Percentiles rank a stretch among this genome's conserved stretches.
Conservation (phyloP, 805 yeast species). For the Cyberlindnera euphorbiae region DNA sequence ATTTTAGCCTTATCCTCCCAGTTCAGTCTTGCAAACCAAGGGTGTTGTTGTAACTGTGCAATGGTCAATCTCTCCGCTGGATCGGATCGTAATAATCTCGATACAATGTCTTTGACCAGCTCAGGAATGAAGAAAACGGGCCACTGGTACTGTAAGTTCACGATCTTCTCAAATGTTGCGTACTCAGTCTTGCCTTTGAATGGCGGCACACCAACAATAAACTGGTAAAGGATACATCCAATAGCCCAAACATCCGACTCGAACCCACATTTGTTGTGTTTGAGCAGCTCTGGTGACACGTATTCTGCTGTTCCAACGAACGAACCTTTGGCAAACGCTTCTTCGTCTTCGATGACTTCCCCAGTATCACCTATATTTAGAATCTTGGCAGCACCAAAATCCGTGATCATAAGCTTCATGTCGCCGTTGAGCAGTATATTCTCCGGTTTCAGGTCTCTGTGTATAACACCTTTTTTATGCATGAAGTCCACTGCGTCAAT, state of each 20-base stretch:
- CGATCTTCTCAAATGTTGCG: slow-evolving; percentile 78
- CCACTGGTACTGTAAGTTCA: slow-evolving; percentile 67
- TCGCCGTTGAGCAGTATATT: slow-evolving; percentile 81
- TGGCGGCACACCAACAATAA: slow-evolving; percentile 89
- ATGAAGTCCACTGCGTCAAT: slow-evolving; percentile 89
- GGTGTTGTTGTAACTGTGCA: slow-evolving; percentile 54
- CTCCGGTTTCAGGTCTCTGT: slow-evolving; percentile 93
- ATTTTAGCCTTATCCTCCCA: slow-evolving; percentile 63
- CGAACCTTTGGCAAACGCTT: slow-evolving; percentile 39
- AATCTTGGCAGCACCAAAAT: slow-evolving; percentile 95
- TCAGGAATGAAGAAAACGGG: slow-evolving; percentile 62
- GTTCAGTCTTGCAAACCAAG: slow-evolving; percentile 63
- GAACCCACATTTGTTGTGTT: slow-evolving; percentile 74
- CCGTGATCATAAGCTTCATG: slow-evolving; percentile 87
- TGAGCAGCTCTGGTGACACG: slow-evolving; percentile 88
- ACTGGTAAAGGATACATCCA: slow-evolving; percentile 91
- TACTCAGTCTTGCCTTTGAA: slow-evolving; percentile 82
- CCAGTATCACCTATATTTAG: slow-evolving; percentile 31
- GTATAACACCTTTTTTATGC: slow-evolving; percentile 86
- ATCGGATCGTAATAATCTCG: slow-evolving; percentile 61
- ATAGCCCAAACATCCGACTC: slow-evolving; percentile 97
- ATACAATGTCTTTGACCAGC: slow-evolving; percentile 59
- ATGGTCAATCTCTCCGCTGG: slow-evolving; percentile 64
- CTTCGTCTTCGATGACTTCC: slow-evolving; percentile 28
- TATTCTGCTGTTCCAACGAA: slow-evolving; percentile 98